Evolutionary conservation across 2,329 filamentous ascomycete species (phyloP), one percentile per base, ranked within the genome.

Genomic region (Fusarium cyanostomum): DNA sequence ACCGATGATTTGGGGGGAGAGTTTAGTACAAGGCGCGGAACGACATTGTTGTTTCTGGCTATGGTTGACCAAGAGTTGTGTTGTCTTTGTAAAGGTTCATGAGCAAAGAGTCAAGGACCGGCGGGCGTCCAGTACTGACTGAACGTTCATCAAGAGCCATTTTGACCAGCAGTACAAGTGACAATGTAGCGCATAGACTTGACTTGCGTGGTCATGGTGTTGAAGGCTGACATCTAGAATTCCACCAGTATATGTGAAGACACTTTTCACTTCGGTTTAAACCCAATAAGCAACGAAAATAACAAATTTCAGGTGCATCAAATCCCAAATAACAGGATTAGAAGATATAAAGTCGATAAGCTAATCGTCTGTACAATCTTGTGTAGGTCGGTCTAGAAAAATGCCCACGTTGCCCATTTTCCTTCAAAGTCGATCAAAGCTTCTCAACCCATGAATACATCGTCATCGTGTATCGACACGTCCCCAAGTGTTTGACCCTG

Each of bases 1-100:
- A 72, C 64, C 1, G 65, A 64, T 1, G 75, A 68, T n/a, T 37
- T 26, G 8, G 52, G 50, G 11, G 62, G 50, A 24, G 9, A 58
- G 15, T 13, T 68, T 55, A 7, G 60, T 59, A 57, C 11, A 45
- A 16, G 26, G 53, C 48, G 18, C 38, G 49, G 35, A 68, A 52
- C 8, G 46, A 16, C 54, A 68, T 54, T 12, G 21, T 39, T 37
- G 5, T 35, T 12, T 5, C 5, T 16, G n/a, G 11, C 18, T 9
- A 16, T 13, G 4, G 28, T 31, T 16, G 15, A 12, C 8, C 13
- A 30, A 28, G 31, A 27, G 15, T 15, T 44, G 3, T 8, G 5
- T 18, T 15, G 21, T 7, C 4, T 16, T 16, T 8, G 18, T 7
- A 16, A 15, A 18, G 12, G 18, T 26, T 13, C 8, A 13, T 18